Conservation (phyloP, 129 eudicot genomes). For the Silybum marianum region DNA sequence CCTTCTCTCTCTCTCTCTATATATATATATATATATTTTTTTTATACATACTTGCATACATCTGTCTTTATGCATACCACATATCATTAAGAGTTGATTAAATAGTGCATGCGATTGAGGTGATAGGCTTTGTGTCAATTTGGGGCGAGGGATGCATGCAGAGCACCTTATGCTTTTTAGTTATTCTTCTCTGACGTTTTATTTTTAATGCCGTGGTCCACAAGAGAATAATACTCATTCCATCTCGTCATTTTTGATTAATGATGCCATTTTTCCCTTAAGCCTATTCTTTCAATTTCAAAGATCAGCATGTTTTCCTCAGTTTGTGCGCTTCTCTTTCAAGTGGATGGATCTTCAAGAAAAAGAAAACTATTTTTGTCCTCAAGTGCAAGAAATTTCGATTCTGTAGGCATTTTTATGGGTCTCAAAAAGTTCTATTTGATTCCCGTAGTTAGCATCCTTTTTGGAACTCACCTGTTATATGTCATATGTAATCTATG, state of each 20-base stretch:
- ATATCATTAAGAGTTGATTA: background rate
- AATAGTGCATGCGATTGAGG: conserved; percentile 11
- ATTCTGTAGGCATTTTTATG: conserved; percentile 15
- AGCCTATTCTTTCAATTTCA: conserved; percentile 5
- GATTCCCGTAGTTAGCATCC: conserved; percentile 7
- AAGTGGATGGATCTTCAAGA: conserved; percentile 20
- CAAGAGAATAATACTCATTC: background rate
- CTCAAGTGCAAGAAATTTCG: conserved; percentile 2
- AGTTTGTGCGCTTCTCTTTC: conserved; percentile 14
- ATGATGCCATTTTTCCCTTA: conserved; percentile 12
- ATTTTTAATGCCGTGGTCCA: conserved; percentile 15
- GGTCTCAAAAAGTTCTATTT: conserved; percentile 11
- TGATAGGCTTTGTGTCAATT: background rate
- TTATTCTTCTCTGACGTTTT: conserved; percentile 18
- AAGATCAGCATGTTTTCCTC: conserved; percentile 1
- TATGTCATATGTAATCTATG: background rate
- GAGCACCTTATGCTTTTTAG: conserved; percentile 19
- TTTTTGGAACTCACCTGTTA: conserved; percentile 5
- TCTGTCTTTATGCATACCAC: background rate
- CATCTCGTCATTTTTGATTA: background rate
- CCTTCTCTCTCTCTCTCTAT: too few species aligned
- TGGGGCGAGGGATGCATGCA: background rate
- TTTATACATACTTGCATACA: background rate
- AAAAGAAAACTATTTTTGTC: conserved; percentile 1
- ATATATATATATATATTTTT: too few species aligned